Conservation (phyloP, 2,329 filamentous ascomycete species). For the Phaeosphaeria sp. region DNA sequence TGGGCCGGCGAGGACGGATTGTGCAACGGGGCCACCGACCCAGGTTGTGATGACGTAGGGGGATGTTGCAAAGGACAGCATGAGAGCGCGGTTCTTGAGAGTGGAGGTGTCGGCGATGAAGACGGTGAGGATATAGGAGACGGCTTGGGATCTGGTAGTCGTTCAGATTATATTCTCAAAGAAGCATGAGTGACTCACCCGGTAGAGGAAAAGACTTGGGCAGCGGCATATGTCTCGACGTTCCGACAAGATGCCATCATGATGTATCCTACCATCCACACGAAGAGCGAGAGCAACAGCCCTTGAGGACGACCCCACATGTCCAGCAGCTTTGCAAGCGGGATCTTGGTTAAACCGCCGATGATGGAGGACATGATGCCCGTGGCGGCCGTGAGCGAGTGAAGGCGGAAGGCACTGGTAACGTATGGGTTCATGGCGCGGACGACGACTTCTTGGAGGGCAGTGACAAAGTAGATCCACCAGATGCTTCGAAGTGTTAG, state of each 20-base stretch:
- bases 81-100: conserved; percentile 66
- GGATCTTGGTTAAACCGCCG: conserved; percentile 43
- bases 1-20: conserved; percentile 59
- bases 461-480: conserved; percentile 56
- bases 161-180: conserved; percentile 26
- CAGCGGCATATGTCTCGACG: conserved; percentile 68
- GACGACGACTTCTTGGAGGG: conserved; percentile 50
- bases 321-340: conserved; percentile 47
- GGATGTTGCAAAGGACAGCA: conserved; percentile 58
- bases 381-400: conserved; percentile 42
- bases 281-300: conserved; percentile 43
- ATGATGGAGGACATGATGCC: conserved; percentile 42
- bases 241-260: conserved; percentile 71
- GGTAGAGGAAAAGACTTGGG: conserved; percentile 71
- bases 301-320: conserved; percentile 51
- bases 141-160: conserved; percentile 12
- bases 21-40: conserved; percentile 57
- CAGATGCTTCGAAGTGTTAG: conserved; percentile 47
- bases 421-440: conserved; percentile 49
- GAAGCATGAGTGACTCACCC: conserved; percentile 67
- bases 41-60: conserved; percentile 42
- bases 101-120: conserved; percentile 73
- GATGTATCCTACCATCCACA: conserved; percentile 58
- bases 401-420: conserved; percentile 39
- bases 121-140: conserved; percentile 63